phyloP scores from a whole-genome alignment of 345 rosid species.

The Eucalyptus rudis region DNA sequence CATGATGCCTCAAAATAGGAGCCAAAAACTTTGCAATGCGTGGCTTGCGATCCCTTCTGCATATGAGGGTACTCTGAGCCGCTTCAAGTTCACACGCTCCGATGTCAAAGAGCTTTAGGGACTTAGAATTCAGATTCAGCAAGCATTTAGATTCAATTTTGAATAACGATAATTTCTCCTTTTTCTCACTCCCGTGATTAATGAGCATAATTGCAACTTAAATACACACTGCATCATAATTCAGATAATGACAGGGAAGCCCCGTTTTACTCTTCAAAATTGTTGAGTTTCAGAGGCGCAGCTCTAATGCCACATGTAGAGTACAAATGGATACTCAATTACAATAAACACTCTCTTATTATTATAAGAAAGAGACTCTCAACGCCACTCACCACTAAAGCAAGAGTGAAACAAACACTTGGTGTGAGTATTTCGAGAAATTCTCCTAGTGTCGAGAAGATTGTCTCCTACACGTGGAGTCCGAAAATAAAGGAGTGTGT shows the following conservation, averaged over 20 bases:
- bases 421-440: too few relatives aligned
- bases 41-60: not conserved
- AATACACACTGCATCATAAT: not conserved
- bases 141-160: not conserved
- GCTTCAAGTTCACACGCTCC: not conserved
- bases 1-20: not conserved
- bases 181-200: not conserved
- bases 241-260: not conserved
- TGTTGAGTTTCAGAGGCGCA: too few relatives aligned
- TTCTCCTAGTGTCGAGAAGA: too few relatives aligned
- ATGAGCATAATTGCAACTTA: not conserved
- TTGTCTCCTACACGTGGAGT: too few relatives aligned
- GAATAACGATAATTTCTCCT: not conserved
- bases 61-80: accelerated
- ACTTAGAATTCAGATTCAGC: not conserved
- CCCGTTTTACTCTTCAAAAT: too few relatives aligned
- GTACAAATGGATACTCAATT: too few relatives aligned
- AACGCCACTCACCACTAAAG: too few relatives aligned
- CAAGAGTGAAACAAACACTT: too few relatives aligned
- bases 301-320: too few relatives aligned
- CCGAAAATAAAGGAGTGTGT: too few relatives aligned
- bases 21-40: not conserved
- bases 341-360: too few relatives aligned
- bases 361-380: too few relatives aligned
- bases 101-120: not conserved